These are phyloP conservation scores for Tremellales sp. DNA, from an alignment of 1,284 basidiomycete genomes.

Conservation along the genomic window DNA sequence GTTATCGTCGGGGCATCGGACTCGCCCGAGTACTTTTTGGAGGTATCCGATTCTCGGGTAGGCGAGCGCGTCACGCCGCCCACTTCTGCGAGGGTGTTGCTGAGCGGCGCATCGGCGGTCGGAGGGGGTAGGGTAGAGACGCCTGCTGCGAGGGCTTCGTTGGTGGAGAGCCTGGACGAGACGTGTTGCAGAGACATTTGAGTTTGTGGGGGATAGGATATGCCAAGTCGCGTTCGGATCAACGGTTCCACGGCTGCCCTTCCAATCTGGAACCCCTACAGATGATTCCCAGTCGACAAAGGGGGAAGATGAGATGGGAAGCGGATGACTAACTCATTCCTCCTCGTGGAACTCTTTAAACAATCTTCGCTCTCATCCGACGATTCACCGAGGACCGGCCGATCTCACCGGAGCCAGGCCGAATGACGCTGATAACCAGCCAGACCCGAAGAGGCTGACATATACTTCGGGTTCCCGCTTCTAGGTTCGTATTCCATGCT, in stretches of 20 bases:
- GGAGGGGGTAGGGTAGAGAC: slow-evolving; percentile 10
- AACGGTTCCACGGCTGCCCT: too few relatives aligned
- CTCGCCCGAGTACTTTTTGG: not conserved
- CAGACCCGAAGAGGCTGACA: not conserved
- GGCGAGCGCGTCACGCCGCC: not conserved
- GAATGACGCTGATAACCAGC: not conserved
- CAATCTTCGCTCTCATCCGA: not conserved
- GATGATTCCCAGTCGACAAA: not conserved
- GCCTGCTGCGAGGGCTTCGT: slow-evolving; percentile 13
- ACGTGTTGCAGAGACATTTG: not conserved
- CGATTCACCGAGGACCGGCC: not conserved
- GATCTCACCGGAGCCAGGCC: not conserved
- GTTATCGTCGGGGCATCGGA: not conserved
- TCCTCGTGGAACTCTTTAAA: not conserved
- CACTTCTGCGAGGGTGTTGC: slow-evolving; percentile 2
- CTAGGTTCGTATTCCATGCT: not conserved
- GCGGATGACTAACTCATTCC: not conserved
- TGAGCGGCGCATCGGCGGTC: slow-evolving; percentile 5
- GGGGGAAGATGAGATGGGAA: not conserved
- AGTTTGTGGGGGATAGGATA: not conserved
- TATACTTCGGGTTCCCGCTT: not conserved
- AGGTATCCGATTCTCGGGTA: not conserved
- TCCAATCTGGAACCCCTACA: too few relatives aligned
- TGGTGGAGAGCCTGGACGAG: not conserved
- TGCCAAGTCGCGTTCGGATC: too few relatives aligned